phyloP scores from a whole-genome alignment of 352 stramenopile genomes.

The Phytophthora sp. region DNA sequence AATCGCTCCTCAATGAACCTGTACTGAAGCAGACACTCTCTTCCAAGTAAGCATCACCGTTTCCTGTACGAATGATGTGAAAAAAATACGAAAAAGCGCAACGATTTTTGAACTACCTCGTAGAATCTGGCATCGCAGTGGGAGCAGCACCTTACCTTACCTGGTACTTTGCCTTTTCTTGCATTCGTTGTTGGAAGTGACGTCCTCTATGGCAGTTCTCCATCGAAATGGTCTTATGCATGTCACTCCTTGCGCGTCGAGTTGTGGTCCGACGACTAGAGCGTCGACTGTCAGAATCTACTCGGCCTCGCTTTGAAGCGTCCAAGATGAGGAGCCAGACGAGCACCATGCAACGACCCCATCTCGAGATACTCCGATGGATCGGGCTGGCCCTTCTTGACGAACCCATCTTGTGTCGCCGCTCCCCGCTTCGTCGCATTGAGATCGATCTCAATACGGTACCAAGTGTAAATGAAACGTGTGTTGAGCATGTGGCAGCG shows the following conservation, averaged over 20 bases:
- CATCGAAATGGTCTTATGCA: constrained; percentile 9
- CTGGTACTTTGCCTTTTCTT: background rate
- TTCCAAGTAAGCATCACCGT: no score
- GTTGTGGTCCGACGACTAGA: constrained; percentile 32
- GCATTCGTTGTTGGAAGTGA: background rate
- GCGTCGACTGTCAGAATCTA: constrained; percentile 1
- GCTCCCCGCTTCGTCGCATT: constrained; percentile 15
- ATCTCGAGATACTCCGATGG: constrained; percentile 29
- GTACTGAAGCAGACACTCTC: no score
- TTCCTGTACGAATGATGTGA: no score
- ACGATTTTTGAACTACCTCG: no score
- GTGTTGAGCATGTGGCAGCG: background rate
- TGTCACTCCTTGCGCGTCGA: background rate
- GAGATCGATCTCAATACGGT: background rate
- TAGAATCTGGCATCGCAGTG: no score
- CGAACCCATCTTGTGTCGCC: constrained; percentile 5
- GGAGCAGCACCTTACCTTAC: background rate
- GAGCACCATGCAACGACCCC: constrained; percentile 6
- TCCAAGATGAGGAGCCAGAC: constrained; percentile 18
- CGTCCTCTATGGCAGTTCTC: background rate
- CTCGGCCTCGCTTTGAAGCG: constrained; percentile 4
- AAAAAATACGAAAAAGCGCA: no score
- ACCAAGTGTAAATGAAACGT: background rate
- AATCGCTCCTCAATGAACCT: no score
- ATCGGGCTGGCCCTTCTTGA: constrained; percentile 17